A percentile compares a stretch with the other conserved stretches of the same genome.
Conservation (phyloP, 352 stramenopile genomes). For the Phytophthora citricola region DNA sequence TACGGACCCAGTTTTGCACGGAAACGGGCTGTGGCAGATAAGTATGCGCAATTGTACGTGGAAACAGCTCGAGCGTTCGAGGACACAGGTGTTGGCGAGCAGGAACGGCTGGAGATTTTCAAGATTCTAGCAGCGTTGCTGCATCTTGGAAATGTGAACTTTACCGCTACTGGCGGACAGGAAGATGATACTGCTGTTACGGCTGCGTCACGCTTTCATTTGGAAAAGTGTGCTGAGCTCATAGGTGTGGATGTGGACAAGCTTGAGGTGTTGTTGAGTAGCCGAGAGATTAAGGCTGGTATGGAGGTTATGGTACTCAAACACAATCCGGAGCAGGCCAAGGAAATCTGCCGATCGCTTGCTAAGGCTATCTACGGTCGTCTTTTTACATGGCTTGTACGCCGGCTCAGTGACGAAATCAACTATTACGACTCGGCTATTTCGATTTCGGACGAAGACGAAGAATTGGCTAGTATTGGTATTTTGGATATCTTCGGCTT, state of each 20-base stretch:
- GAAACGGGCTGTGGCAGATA: slow-evolving; percentile 40
- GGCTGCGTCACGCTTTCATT: slow-evolving; percentile 42
- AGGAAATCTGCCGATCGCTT: slow-evolving; percentile 93
- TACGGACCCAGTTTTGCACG: slow-evolving; percentile 63
- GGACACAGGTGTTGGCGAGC: slow-evolving; percentile 66
- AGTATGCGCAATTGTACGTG: slow-evolving; percentile 66
- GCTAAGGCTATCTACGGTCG: slow-evolving; percentile 97
- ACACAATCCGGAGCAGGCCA: slow-evolving; percentile 70
- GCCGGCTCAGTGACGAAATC: slow-evolving; percentile 81
- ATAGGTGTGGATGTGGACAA: slow-evolving; percentile 84
- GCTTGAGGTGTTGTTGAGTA: slow-evolving; percentile 91
- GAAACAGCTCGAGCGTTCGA: slow-evolving; percentile 80
- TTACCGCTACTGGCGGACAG: slow-evolving; percentile 50
- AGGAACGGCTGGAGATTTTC: slow-evolving; percentile 66
- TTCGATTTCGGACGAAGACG: slow-evolving; percentile 52
- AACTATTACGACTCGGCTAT: slow-evolving; percentile 64
- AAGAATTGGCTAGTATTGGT: slow-evolving; percentile 72
- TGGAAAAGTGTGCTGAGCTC: slow-evolving; percentile 88
- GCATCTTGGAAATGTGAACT: slow-evolving; percentile 96
- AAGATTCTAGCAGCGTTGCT: slow-evolving; percentile 91
- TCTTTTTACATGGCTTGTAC: slow-evolving; percentile 96
- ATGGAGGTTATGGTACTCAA: slow-evolving; percentile 90
- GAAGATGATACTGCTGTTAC: slow-evolving; percentile 57
- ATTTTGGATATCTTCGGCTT: slow-evolving; percentile 93
- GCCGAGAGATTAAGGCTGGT: slow-evolving; percentile 91